Evolutionary conservation across 1,139 yeast genomes (phyloP).

Genomic region (Wickerhamomyces sp.): DNA sequence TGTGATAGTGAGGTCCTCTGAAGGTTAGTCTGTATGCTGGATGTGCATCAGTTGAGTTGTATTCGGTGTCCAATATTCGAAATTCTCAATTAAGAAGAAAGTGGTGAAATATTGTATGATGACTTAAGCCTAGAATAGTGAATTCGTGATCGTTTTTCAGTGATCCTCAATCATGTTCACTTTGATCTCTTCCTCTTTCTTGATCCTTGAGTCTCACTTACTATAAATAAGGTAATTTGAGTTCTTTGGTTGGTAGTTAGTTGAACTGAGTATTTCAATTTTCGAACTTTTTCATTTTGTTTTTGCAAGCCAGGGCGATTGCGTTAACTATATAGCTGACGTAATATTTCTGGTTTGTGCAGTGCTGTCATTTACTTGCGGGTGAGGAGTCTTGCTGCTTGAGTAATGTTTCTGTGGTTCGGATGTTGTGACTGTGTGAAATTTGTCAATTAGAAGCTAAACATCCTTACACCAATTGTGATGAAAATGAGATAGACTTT

Average conservation of each 20-base stretch:
- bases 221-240: slow-evolving; percentile 2
- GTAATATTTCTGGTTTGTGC: slow-evolving; percentile 1
- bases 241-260: not conserved
- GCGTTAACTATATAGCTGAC: slow-evolving; percentile 2
- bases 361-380: not conserved
- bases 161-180: too few species aligned
- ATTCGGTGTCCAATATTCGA: too few species aligned
- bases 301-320: not conserved
- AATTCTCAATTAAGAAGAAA: too few species aligned
- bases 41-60: too few species aligned
- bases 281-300: slow-evolving; percentile 1
- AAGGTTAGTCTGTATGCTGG: too few species aligned
- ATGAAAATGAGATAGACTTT: not conserved
- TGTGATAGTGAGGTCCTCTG: too few species aligned
- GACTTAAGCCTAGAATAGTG: too few species aligned
- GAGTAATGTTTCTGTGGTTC: too few species aligned
- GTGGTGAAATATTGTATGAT: too few species aligned
- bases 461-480: not conserved
- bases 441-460: slow-evolving; percentile 6
- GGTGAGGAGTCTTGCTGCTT: not conserved
- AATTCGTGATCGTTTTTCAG: too few species aligned
- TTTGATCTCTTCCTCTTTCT: not conserved
- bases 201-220: slow-evolving; percentile 1
- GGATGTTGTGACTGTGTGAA: slow-evolving; percentile 1
- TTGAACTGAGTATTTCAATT: not conserved